Evolutionary conservation across 2,329 filamentous ascomycete species (phyloP).

Genomic region (Exophiala calicioides): DNA sequence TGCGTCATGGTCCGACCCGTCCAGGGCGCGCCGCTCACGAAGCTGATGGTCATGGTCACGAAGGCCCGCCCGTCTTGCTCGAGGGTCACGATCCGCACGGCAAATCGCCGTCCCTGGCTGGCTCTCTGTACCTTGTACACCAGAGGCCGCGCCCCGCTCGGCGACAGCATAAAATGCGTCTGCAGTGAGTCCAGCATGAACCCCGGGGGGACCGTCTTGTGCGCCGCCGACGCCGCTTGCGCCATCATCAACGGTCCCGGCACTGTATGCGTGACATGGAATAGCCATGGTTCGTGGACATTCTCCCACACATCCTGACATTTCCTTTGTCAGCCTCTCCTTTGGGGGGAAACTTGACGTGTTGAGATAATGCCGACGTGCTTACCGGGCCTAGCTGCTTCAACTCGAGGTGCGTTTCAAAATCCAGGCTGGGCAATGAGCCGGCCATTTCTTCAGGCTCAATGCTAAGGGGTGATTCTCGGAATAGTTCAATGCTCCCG

Average conservation of each 20-base stretch:
- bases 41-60: constrained; percentile 23
- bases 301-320: constrained; percentile 24
- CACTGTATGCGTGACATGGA: constrained; percentile 24
- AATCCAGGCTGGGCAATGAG: constrained; percentile 11
- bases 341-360: not conserved
- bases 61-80: constrained; percentile 20
- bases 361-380: not conserved
- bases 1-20: constrained; percentile 27
- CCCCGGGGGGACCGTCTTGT: constrained; percentile 24
- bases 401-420: constrained; percentile 24
- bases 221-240: constrained; percentile 24
- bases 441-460: not conserved
- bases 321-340: no score
- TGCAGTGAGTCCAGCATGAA: constrained; percentile 29
- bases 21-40: constrained; percentile 24
- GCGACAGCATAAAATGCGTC: constrained; percentile 27
- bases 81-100: constrained; percentile 22
- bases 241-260: constrained; percentile 31
- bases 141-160: constrained; percentile 18
- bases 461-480: no score
- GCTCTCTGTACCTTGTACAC: constrained; percentile 25
- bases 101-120: constrained; percentile 27
- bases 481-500: not conserved
- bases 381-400: constrained; percentile 23
- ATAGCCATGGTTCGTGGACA: constrained; percentile 29